Conservation (phyloP, 495 filamentous ascomycete species). For the Penicillium odoratum region DNA sequence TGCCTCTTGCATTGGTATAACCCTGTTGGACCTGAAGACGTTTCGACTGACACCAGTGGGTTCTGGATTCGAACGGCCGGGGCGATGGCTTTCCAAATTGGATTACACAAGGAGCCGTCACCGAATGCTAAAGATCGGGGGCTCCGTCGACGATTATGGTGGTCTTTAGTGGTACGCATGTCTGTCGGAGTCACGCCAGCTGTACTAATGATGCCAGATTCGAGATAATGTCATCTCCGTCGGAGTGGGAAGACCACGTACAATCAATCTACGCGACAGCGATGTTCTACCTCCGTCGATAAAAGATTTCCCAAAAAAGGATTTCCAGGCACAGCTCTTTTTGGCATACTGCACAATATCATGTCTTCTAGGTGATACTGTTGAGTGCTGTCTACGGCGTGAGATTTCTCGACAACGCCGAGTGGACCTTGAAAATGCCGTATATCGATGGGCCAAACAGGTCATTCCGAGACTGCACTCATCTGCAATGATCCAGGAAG, state of each 20-base stretch:
- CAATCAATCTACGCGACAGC: constrained; percentile 31
- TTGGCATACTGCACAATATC: constrained; percentile 30
- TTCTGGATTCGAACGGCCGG: constrained; percentile 35
- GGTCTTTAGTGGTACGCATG: constrained; percentile 30
- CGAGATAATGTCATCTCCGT: constrained; percentile 34
- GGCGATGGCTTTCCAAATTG: constrained; percentile 34
- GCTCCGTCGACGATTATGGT: constrained; percentile 30
- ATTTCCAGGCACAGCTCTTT: constrained; percentile 28
- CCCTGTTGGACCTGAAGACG: constrained; percentile 31
- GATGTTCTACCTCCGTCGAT: constrained; percentile 34
- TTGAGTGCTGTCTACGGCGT: constrained; percentile 26
- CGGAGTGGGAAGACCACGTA: constrained; percentile 30
- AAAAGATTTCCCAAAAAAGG: constrained; percentile 26
- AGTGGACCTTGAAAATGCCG: constrained; percentile 29
- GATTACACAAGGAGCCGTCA: constrained; percentile 30
- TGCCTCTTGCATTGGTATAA: constrained; percentile 35
- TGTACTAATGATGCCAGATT: constrained; percentile 14
- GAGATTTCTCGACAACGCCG: constrained; percentile 29
- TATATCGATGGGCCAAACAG: constrained; percentile 33
- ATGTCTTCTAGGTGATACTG: constrained; percentile 29
- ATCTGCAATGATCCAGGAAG: constrained; percentile 19
- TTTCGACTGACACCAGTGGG: constrained; percentile 32
- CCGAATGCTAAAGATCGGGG: constrained; percentile 25
- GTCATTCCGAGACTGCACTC: constrained; percentile 27
- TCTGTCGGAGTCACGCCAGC: background rate